These are phyloP conservation scores for Curvularia verruculosa DNA, from an alignment of 2,329 filamentous ascomycete genomes.

Conservation along the genomic window DNA sequence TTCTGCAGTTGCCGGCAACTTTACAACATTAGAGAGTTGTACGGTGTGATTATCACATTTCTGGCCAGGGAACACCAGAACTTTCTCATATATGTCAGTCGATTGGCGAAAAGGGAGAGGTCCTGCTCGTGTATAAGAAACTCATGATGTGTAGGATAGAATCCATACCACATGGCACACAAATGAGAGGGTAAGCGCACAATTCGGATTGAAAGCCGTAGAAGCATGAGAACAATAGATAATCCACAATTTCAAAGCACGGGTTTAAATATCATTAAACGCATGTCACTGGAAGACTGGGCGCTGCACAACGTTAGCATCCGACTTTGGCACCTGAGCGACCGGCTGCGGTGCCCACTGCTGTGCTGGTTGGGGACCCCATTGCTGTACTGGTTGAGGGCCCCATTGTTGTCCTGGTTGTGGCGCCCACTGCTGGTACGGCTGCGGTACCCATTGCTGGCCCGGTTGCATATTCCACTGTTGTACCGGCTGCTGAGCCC, in stretches of 20 bases:
- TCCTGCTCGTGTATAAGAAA: neutral
- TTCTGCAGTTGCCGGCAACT: neutral
- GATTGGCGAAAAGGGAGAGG: neutral
- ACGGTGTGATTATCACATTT: neutral
- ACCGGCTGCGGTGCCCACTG: constrained; percentile 10
- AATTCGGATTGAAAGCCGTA: neutral
- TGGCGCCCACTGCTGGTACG: constrained; percentile 9
- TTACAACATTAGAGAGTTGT: neutral
- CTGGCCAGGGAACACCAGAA: neutral
- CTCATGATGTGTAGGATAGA: neutral
- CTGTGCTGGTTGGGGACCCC: constrained; percentile 2
- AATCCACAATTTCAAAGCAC: neutral
- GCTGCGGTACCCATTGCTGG: constrained; percentile 18
- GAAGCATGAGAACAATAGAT: neutral
- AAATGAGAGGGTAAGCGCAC: neutral
- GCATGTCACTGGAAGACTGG: constrained; percentile 4
- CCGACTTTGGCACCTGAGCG: constrained; percentile 6
- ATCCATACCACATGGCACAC: neutral
- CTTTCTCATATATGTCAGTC: neutral
- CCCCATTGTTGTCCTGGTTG: constrained; percentile 8
- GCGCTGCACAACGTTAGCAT: constrained; percentile 7
- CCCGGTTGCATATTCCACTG: constrained; percentile 15
- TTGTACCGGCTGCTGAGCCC: constrained; percentile 4
- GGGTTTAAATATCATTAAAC: neutral
- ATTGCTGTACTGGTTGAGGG: constrained; percentile 7